A percentile compares a stretch with the other conserved stretches of the same genome.
phyloP scores from a whole-genome alignment of 257 asterid species.

The Solanum chilense region DNA sequence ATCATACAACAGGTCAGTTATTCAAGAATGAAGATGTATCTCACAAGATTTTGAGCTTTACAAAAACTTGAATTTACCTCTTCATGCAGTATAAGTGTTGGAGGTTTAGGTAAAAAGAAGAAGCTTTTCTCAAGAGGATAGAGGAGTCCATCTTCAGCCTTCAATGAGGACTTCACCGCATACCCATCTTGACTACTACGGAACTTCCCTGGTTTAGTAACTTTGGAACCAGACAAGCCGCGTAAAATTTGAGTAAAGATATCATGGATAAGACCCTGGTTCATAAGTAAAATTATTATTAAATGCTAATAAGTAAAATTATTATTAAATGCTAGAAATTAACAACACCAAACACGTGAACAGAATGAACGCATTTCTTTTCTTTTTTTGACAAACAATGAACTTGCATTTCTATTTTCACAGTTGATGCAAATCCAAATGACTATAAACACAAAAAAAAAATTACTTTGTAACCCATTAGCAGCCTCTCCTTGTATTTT shows the following conservation, averaged over 20 bases:
- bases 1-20: not conserved
- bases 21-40: slow-evolving; percentile 1
- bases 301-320: not conserved
- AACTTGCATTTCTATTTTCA: not conserved
- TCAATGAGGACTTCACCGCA: slow-evolving; percentile 93
- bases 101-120: slow-evolving; percentile 97
- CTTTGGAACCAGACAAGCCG: slow-evolving; percentile 87
- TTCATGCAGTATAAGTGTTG: slow-evolving; percentile 90
- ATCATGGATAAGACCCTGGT: slow-evolving; percentile 82
- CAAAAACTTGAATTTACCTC: slow-evolving; percentile 39
- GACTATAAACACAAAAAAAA: not conserved
- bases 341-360: not conserved
- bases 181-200: slow-evolving; percentile 82
- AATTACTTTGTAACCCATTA: slow-evolving; percentile 49
- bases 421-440: not conserved
- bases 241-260: slow-evolving; percentile 63
- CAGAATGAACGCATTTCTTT: not conserved
- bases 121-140: slow-evolving; percentile 98
- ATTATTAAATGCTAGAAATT: not conserved
- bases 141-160: slow-evolving; percentile 99
- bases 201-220: slow-evolving; percentile 89
- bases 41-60: not conserved
- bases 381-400: not conserved
- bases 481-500: slow-evolving; percentile 75
- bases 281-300: not conserved